phyloP scores from a whole-genome alignment of 805 yeast species.

The Tetrapisispora fleetii region DNA sequence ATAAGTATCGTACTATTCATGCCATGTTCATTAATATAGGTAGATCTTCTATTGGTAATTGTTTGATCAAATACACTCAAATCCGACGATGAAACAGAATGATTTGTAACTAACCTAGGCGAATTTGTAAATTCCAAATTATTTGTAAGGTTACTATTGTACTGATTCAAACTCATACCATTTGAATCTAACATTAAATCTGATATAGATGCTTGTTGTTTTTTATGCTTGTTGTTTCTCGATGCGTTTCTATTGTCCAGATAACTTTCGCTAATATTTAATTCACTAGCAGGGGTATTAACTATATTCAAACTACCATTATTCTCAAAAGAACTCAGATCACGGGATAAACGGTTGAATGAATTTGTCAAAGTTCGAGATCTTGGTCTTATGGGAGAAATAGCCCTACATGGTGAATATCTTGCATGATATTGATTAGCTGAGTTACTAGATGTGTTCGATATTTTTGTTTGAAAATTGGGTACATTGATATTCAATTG shows the following conservation, averaged over 20 bases:
- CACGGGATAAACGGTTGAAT: slow-evolving; percentile 21
- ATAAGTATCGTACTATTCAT: neutral
- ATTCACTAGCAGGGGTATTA: neutral
- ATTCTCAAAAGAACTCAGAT: slow-evolving; percentile 11
- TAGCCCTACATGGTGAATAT: slow-evolving; percentile 24
- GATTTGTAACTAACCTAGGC: neutral
- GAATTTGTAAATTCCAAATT: neutral
- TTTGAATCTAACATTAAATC: slow-evolving; percentile 8
- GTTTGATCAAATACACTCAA: slow-evolving; percentile 1
- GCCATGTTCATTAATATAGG: neutral
- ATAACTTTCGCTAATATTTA: slow-evolving; percentile 2
- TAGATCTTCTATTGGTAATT: neutral
- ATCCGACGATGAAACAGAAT: neutral
- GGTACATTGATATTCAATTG: slow-evolving; percentile 5
- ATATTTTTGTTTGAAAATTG: slow-evolving; percentile 12
- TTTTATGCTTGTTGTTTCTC: slow-evolving; percentile 13
- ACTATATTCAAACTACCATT: neutral
- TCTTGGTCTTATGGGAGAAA: slow-evolving; percentile 25
- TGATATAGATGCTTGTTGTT: slow-evolving; percentile 26
- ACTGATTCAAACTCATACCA: slow-evolving; percentile 5
- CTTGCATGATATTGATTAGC: slow-evolving; percentile 5
- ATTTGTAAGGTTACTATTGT: neutral
- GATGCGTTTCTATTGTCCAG: slow-evolving; percentile 3
- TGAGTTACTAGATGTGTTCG: neutral
- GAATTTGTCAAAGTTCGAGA: slow-evolving; percentile 21